Evolutionary conservation across 208 protist species (phyloP), one percentile per base, ranked within the genome.

Genomic region (Leishmania gerbilli): DNA sequence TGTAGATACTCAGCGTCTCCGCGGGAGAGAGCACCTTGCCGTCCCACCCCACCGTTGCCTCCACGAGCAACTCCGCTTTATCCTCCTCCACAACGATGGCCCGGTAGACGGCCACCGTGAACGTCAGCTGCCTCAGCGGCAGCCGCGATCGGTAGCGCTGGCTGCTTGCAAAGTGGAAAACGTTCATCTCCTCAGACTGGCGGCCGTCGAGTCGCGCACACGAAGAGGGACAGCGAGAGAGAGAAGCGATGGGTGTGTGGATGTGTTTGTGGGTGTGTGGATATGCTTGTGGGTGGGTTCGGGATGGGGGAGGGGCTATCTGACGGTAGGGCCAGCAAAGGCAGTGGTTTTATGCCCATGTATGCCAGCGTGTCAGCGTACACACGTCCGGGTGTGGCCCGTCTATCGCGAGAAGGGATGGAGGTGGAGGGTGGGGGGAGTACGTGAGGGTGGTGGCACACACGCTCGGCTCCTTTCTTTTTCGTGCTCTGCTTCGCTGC

Each of bases 81-180:
- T 92, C 72, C 77, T 95, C 93, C 79, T 95, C 93, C 53, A 95
- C 90, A 3, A 96, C 78, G 13, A 88, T 83, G 15, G 93, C 91
- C 27, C 93, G 89, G 78, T 86, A 89, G 5, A 96, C 83, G 40
- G 82, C 86, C n/a, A 95, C 88, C 51, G 82, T 80, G 74, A 96
- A 94, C 13, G 80, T 80, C 31, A 96, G 77, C 71, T 87, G 55
- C 13, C 71, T 77, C 21, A 96, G 85, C 37, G 93, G 91, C n/a
- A 92, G 74, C 24, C 75, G 74, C 0, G 84, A 88, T 58, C 72
- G 80, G 68, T 96, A 96, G 60, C 91, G 86, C 76, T 96, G 88
- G 40, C 88, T 83, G 17, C 85, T 88, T 1, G 86, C 62, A 74
- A 96, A 96, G 13, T 88, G 88, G 19, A 92, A 80, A 51, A 90